phyloP scores from a whole-genome alignment of 2,329 filamentous ascomycete genomes.

The Pseudogymnoascus sp. region DNA sequence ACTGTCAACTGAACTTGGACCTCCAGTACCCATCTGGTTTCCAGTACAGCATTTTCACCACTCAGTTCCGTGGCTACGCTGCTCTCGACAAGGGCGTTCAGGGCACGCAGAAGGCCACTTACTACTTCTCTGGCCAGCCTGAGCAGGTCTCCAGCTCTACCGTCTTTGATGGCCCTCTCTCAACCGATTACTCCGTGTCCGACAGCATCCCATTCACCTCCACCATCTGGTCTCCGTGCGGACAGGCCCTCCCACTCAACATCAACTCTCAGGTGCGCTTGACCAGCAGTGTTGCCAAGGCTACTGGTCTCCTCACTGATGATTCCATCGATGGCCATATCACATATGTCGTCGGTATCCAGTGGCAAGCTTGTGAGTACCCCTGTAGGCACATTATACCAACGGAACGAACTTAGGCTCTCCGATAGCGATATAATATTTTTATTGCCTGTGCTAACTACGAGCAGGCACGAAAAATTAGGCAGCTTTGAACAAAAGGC shows the following conservation, averaged over 20 bases:
- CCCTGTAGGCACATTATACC: too few relatives aligned
- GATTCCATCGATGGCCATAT: conserved; percentile 44
- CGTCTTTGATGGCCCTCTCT: conserved; percentile 36
- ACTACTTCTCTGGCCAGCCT: conserved; percentile 43
- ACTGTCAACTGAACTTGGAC: conserved; percentile 48
- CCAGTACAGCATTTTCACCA: conserved; percentile 45
- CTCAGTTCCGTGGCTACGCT: conserved; percentile 46
- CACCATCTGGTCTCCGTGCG: conserved; percentile 47
- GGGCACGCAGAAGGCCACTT: conserved; percentile 44
- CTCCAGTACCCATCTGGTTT: conserved; percentile 44
- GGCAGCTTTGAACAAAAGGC: too few relatives aligned
- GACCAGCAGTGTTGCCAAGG: conserved; percentile 25
- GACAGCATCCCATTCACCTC: conserved; percentile 36
- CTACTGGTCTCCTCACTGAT: conserved; percentile 37
- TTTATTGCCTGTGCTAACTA: too few relatives aligned
- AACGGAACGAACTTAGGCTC: too few relatives aligned
- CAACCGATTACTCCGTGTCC: conserved; percentile 31
- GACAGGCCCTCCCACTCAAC: conserved; percentile 42
- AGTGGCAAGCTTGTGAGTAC: conserved; percentile 27
- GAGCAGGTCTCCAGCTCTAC: conserved; percentile 33
- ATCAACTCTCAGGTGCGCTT: conserved; percentile 46
- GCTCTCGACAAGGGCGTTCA: conserved; percentile 38
- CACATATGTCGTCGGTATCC: conserved; percentile 34
- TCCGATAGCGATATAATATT: too few relatives aligned
- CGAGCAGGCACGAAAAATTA: too few relatives aligned